These are phyloP conservation scores for Coriolopsis trogii DNA, from an alignment of 1,284 basidiomycete species.

Conservation along the genomic window DNA sequence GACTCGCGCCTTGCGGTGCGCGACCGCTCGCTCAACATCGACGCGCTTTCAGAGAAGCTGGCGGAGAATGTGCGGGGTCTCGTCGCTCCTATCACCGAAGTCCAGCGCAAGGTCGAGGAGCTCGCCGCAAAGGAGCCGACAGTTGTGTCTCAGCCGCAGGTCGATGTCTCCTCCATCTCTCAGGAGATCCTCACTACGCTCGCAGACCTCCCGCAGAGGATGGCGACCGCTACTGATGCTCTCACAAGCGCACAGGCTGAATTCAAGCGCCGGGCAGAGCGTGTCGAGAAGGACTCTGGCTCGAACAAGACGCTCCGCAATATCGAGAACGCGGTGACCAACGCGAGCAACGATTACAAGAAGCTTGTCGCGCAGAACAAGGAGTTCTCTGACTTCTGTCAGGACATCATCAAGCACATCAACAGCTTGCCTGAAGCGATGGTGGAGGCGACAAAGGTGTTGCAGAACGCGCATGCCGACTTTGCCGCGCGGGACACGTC, in stretches of 20 bases:
- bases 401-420: conserved; percentile 55
- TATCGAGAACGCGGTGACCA: conserved; percentile 50
- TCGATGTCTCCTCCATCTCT: conserved; percentile 27
- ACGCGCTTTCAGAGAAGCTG: conserved; percentile 58
- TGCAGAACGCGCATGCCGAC: conserved; percentile 66
- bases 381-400: conserved; percentile 52
- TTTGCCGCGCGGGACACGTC: conserved; percentile 57
- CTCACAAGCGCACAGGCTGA: conserved; percentile 42
- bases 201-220: conserved; percentile 44
- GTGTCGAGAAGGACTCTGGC: conserved; percentile 20
- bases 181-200: conserved; percentile 39
- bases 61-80: conserved; percentile 53
- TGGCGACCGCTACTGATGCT: conserved; percentile 44
- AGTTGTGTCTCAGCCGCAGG: conserved; percentile 4
- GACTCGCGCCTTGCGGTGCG: conserved; percentile 78
- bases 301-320: conserved; percentile 35
- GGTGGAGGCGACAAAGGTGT: conserved; percentile 50
- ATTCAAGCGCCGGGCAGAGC: conserved; percentile 33
- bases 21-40: conserved; percentile 68
- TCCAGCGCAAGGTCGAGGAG: conserved; percentile 45
- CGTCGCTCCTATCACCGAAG: conserved; percentile 49
- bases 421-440: conserved; percentile 61
- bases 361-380: conserved; percentile 47
- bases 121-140: conserved; percentile 39
- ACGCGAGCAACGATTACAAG: conserved; percentile 46